Evolutionary conservation across 2,329 filamentous ascomycete genomes (phyloP).

Genomic region (Stenocarpella maydis): DNA sequence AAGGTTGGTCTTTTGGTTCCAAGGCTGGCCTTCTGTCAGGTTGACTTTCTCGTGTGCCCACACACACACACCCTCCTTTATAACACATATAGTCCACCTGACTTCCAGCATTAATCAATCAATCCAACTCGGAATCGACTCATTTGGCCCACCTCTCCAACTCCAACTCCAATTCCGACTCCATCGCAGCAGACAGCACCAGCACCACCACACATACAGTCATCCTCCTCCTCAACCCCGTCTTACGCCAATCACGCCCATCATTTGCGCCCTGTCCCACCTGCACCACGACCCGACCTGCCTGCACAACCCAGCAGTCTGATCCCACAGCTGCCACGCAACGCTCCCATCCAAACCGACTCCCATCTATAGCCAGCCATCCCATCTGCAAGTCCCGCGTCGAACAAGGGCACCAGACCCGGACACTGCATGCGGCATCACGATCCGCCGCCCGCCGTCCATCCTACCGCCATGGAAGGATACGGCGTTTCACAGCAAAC

Average conservation of each 20-base stretch:
- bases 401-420: not conserved
- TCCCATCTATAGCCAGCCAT: not conserved
- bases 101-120: not conserved
- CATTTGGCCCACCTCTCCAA: not conserved
- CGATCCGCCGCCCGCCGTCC: conserved; percentile 39
- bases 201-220: conserved; percentile 1
- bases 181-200: not conserved
- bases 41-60: not conserved
- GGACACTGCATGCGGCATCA: conserved; percentile 21
- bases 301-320: no score
- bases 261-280: no score
- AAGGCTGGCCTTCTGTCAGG: not conserved
- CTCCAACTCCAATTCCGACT: not conserved
- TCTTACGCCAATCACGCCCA: conserved; percentile 5
- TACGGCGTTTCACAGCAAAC: conserved; percentile 57
- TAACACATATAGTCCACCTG: not conserved
- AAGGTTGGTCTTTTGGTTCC: not conserved
- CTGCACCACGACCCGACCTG: not conserved
- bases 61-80: not conserved
- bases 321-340: not conserved
- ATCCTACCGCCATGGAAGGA: conserved; percentile 34
- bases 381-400: not conserved
- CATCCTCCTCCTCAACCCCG: conserved; percentile 22
- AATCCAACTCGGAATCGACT: not conserved
- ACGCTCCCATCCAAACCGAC: not conserved